These are phyloP conservation scores for Cryomyces minteri DNA, from an alignment of 495 filamentous ascomycete genomes.

Conservation along the genomic window DNA sequence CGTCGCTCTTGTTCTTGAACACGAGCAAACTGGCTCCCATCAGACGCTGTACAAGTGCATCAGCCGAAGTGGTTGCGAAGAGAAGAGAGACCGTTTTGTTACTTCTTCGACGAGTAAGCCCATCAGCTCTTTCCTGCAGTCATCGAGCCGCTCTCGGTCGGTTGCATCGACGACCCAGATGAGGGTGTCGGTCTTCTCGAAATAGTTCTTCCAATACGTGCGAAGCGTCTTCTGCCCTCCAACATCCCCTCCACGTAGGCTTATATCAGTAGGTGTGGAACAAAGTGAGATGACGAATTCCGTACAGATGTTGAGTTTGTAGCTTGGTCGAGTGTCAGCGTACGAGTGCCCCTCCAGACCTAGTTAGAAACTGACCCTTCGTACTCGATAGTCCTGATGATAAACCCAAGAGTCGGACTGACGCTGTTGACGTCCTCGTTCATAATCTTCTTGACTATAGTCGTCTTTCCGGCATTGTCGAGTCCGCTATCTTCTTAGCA, in stretches of 20 bases:
- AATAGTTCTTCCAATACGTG: conserved; percentile 98
- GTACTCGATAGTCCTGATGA: conserved; percentile 96
- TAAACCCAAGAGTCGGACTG: conserved; percentile 90
- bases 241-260: conserved; percentile 60
- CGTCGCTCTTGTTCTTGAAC: conserved; percentile 93
- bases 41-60: conserved; percentile 40
- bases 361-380: conserved; percentile 44
- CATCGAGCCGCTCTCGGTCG: conserved; percentile 65
- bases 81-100: conserved; percentile 2
- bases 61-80: neutral
- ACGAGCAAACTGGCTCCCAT: conserved; percentile 83
- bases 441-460: conserved; percentile 93
- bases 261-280: neutral
- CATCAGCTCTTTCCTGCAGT: conserved; percentile 73
- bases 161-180: conserved; percentile 98
- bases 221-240: conserved; percentile 93
- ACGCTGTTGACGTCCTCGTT: conserved; percentile 84
- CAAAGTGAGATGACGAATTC: neutral
- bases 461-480: conserved; percentile 98
- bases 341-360: neutral
- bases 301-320: conserved; percentile 93
- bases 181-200: conserved; percentile 89
- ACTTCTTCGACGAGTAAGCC: conserved; percentile 87
- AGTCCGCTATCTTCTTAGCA: conserved; percentile 41
- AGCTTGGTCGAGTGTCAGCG: conserved; percentile 31